Base-by-base conservation (phyloP, 2,329 filamentous ascomycete species). In the Apiospora marii region DNA sequence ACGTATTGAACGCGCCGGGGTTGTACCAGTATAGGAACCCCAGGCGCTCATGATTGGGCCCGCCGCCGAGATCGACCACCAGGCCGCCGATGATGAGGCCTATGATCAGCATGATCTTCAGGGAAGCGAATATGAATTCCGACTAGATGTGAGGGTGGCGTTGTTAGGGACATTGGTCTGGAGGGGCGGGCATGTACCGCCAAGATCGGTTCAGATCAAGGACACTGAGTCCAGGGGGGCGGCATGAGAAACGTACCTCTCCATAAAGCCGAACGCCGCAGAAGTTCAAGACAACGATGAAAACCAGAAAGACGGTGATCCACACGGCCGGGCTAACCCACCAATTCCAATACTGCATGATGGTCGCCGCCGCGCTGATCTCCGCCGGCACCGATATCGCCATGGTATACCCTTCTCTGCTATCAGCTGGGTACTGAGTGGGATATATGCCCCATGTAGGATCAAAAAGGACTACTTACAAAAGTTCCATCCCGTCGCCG, bases 261-360 rank as follows among this genome's bases (percentile, higher is more conserved):
- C 67, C 67, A n/a, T 68, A 68, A 12, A 68, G 43, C n/a, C 67
- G 41, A 34, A 68, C 67, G 67, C 41, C 67, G 27, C 67, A 68
- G 27, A 68, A 68, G 24, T 68, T 68, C 67, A 68, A 48, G 10
- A n/a, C 41, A 6, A 68, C 14, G 78, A 95, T 92, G 46, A 92
- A 80, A 37, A 91, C 86, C 88, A 92, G 94, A 83, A 95, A 94
- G 70, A 94, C 84, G 48, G 87, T 87, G 77, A 95, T 94, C 82
- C 92, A 93, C 75, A 95, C 91, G 72, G 88, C 92, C 71, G 94
- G 89, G 77, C 85, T 91, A 73, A 94, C 82, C 24, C 81, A 79
- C 1, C 84, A 74, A 71, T 90, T 86, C 93, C 93, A 95, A 81
- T 92, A 94, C 80, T 94, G 90, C 74, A 95, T 92, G 72, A 95